Base-by-base conservation (phyloP, 2,329 filamentous ascomycete species). In the Arthrobotrys entomopaga region DNA sequence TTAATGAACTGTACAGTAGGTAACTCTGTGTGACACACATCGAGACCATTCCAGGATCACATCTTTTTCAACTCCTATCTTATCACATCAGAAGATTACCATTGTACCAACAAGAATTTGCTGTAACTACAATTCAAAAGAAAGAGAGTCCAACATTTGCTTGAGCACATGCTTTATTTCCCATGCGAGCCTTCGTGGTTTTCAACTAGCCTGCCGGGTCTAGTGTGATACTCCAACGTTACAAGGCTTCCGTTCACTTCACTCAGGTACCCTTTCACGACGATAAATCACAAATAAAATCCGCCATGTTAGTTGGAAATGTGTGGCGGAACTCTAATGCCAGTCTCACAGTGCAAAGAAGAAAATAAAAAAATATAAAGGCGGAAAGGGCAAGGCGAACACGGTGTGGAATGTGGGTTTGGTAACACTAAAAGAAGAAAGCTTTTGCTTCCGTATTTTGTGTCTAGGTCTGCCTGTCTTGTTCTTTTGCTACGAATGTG, bases 321-420 rank as follows among this genome's bases (percentile, higher is more conserved):
- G 54, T 54, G 60, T 60, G 59, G 48, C 42, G 26, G 56, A 72
- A 65, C 48, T 60, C 22, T 72, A 67, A 46, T 22, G 20, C 29
- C 26, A 49, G 48, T 60, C 52, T 56, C 24, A 60, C 53, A 20
- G 50, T 5, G 38, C 29, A 16, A 43, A 57, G 29, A 11, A 43
- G 24, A 46, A 52, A 34, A 34, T 7, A 34, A 34, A 34, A 34
- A 34, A 3, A 2, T 8, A 34, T 3, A 34, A 34, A 59, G 34
- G 53, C 40, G 22, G 59, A 65, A 60, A 59, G 29, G 46, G 54
- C 24, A 60, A 22, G 8, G 49, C 56, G 26, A 61, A 56, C 59
- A 53, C 42, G 34, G 38, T 60, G n/a, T 54, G 53, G 67, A 73
- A 73, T 73, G 69, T 60, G 49, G 56, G 48, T 60, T 61, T 43